phyloP scores from a whole-genome alignment of 1,284 basidiomycete species.

The Coriolopsis trogii region DNA sequence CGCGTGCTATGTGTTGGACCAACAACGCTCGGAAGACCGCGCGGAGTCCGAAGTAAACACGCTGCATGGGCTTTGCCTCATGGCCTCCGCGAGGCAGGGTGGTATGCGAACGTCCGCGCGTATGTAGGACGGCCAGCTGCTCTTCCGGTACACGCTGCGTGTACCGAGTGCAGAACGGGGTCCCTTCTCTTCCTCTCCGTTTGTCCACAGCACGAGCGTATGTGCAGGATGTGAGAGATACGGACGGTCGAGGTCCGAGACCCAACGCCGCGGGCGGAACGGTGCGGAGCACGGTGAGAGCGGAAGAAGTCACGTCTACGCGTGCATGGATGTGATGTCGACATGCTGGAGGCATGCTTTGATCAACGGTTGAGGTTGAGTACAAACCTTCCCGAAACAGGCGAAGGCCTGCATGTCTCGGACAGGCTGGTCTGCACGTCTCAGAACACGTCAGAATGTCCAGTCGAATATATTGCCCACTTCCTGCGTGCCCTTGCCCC shows the following conservation, averaged over 20 bases:
- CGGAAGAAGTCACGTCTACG: no score
- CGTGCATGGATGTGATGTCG: constrained; percentile 4
- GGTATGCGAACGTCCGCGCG: constrained; percentile 4
- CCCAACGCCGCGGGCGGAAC: no score
- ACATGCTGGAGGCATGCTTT: constrained; percentile 11
- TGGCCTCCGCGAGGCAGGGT: constrained; percentile 20
- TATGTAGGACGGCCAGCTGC: no score
- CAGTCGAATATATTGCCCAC: constrained; percentile 13
- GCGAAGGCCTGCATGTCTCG: constrained; percentile 19
- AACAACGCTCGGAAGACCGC: neutral
- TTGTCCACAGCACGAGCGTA: no score
- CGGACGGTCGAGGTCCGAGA: neutral
- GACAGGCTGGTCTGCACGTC: no score
- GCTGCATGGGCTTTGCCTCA: constrained; percentile 18
- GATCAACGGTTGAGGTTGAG: constrained; percentile 5
- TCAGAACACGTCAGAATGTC: constrained; percentile 18
- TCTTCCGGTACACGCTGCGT: no score
- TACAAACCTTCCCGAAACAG: constrained; percentile 6
- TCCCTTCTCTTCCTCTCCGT: neutral
- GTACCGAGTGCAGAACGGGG: no score
- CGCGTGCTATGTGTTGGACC: constrained; percentile 4
- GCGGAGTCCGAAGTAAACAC: constrained; percentile 2
- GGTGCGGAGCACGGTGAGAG: no score
- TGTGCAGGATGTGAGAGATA: no score
- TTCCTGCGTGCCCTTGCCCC: neutral